A percentile compares a stretch with the other conserved stretches of the same genome.
Conservation (phyloP, 1,284 basidiomycete genomes). For the Thelephora terrestris region DNA sequence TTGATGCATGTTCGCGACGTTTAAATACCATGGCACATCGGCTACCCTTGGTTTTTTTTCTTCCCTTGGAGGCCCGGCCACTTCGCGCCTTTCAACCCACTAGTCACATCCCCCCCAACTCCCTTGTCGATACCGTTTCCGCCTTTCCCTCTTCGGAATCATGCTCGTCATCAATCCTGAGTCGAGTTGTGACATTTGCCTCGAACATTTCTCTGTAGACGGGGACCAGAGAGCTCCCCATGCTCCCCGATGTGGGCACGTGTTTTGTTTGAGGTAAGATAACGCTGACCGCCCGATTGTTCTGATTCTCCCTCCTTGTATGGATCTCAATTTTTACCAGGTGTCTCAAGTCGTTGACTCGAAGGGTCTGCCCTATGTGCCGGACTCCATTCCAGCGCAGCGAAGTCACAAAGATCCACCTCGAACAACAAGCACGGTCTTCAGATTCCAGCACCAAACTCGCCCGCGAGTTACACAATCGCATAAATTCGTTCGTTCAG, state of each 20-base stretch:
- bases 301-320: slow-evolving; percentile 1
- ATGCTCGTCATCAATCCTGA: slow-evolving; percentile 36
- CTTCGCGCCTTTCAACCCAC: background rate
- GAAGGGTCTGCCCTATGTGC: slow-evolving; percentile 20
- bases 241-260: slow-evolving; percentile 35
- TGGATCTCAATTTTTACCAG: slow-evolving; percentile 8
- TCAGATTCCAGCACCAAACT: slow-evolving; percentile 13
- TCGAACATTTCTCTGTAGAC: slow-evolving; percentile 27
- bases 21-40: no score
- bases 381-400: slow-evolving; percentile 13
- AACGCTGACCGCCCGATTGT: background rate
- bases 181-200: slow-evolving; percentile 39
- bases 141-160: slow-evolving; percentile 5
- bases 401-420: slow-evolving; percentile 18
- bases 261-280: slow-evolving; percentile 27
- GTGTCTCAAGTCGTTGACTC: slow-evolving; percentile 17
- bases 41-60: no score
- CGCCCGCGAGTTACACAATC: slow-evolving; percentile 24
- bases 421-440: slow-evolving; percentile 16
- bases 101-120: background rate
- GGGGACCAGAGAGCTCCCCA: slow-evolving; percentile 27
- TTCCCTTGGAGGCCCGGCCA: no score
- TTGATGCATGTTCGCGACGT: no score
- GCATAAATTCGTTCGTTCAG: slow-evolving; percentile 27
- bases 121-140: background rate